phyloP scores from a whole-genome alignment of 176 grass and related monocot species.

The Pontederia crassipes region DNA sequence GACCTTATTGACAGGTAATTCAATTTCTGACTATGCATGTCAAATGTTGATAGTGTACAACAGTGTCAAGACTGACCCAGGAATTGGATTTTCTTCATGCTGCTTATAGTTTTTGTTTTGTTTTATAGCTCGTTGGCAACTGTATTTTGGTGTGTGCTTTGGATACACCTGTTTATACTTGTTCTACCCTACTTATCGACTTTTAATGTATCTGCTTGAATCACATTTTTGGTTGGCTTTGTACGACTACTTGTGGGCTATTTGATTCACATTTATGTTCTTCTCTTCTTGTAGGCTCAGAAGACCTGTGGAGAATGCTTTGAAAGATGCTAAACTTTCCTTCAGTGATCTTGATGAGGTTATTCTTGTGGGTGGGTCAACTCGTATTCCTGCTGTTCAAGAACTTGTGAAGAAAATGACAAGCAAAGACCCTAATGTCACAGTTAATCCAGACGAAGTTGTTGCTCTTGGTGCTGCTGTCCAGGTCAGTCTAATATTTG shows the following conservation, averaged over 20 bases:
- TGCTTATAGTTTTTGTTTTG: not conserved
- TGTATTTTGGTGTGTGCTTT: not conserved
- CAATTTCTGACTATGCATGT: not conserved
- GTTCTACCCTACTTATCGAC: not conserved
- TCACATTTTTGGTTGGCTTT: not conserved
- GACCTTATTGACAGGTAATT: constrained; percentile 59
- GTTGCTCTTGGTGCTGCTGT: constrained; percentile 75
- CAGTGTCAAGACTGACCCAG: too few relatives aligned
- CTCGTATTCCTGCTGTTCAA: constrained; percentile 65
- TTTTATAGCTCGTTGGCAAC: not conserved
- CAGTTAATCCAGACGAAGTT: constrained; percentile 75
- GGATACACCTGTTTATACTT: not conserved
- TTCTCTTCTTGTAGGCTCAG: constrained; percentile 31
- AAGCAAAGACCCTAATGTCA: constrained; percentile 69
- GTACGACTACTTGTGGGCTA: not conserved
- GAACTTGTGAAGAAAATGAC: constrained; percentile 75
- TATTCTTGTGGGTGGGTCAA: constrained; percentile 76
- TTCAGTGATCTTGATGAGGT: constrained; percentile 64
- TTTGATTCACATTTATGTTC: constrained; percentile 5
- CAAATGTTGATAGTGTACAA: too few relatives aligned
- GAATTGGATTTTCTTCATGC: too few relatives aligned
- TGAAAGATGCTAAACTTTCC: constrained; percentile 55
- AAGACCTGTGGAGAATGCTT: constrained; percentile 50
- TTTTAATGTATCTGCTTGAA: not conserved
- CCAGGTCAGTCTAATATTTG: constrained; percentile 43